Evolutionary conservation across 1,284 basidiomycete genomes (phyloP), one percentile per base, ranked within the genome.

Genomic region (Exobasidium cylindrosporum): DNA sequence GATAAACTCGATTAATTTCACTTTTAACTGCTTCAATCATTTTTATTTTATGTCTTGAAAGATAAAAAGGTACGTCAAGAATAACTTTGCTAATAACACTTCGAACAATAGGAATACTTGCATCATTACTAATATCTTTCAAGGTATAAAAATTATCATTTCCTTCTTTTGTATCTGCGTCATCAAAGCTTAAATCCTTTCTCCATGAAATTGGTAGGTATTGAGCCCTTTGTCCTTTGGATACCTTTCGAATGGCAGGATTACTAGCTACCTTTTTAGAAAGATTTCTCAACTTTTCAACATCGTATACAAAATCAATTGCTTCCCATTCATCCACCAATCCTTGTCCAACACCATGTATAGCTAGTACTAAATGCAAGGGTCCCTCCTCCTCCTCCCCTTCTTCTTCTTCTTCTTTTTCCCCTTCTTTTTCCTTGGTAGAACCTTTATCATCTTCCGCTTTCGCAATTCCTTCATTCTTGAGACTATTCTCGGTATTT

Each of bases 21-120:
- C 64, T 57, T 14, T 69, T 72, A 1, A 80, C 78, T 0, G 77
- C 76, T 28, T 63, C 58, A 14, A 77, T 66, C 82, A 62, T 60
- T 44, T 64, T 72, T 21, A 61, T 61, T 50, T 74, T 74, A 62
- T 80, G 78, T 14, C 67, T 65, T 24, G 57, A 60, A 1, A 68
- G 71, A 57, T 80, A 80, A 60, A 77, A 74, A 1, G 78, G 77
- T 0, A 81, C 73, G 57, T 81, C 79, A 35, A 81, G 66, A 3
- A 77, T 76, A n/a, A 49, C 69, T 5, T 75, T 74, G 11, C 64
- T 65, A 11, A 80, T 74, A 24, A 80, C 62, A 32, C 72, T 69
- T 3, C 79, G 66, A 0, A 81, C 66, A 40, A 81, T 70, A 13
- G 77, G 79, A 23, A 77, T 77, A 4, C 54, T 45, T 14, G 55